These are phyloP conservation scores for Metschnikowia santaceciliae DNA, from an alignment of 805 yeast genomes.

Conservation along the genomic window DNA sequence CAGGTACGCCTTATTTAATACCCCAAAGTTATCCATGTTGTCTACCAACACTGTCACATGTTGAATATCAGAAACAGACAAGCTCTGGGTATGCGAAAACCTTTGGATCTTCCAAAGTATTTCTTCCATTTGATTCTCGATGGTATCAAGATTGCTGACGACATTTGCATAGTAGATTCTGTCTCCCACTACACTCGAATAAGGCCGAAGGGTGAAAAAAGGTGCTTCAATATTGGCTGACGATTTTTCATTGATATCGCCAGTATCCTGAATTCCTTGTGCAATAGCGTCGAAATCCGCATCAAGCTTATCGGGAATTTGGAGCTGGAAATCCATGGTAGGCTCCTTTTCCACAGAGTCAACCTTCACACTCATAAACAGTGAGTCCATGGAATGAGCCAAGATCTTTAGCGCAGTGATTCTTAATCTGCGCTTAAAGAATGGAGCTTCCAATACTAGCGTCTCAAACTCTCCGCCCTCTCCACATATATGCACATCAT, in stretches of 20 bases:
- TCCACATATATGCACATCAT: constrained; percentile 92
- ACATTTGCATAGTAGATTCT: constrained; percentile 30
- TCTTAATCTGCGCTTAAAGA: constrained; percentile 53
- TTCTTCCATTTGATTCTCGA: constrained; percentile 42
- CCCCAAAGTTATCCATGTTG: constrained; percentile 61
- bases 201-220: not conserved
- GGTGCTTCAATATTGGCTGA: not conserved
- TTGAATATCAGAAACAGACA: constrained; percentile 48
- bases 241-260: not conserved
- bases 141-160: constrained; percentile 13
- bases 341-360: constrained; percentile 38
- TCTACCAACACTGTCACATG: constrained; percentile 57
- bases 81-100: constrained; percentile 25
- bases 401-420: constrained; percentile 39
- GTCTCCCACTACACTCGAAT: constrained; percentile 3
- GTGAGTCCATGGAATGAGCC: constrained; percentile 64
- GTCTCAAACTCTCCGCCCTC: constrained; percentile 99
- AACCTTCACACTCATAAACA: constrained; percentile 57
- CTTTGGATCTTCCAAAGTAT: constrained; percentile 44
- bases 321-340: not conserved
- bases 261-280: not conserved
- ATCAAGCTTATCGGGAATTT: constrained; percentile 9
- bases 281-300: constrained; percentile 5
- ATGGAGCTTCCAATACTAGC: constrained; percentile 84
- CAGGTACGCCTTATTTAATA: constrained; percentile 60